Conservation (phyloP, 345 rosid species). For the Lumnitzera littorea region DNA sequence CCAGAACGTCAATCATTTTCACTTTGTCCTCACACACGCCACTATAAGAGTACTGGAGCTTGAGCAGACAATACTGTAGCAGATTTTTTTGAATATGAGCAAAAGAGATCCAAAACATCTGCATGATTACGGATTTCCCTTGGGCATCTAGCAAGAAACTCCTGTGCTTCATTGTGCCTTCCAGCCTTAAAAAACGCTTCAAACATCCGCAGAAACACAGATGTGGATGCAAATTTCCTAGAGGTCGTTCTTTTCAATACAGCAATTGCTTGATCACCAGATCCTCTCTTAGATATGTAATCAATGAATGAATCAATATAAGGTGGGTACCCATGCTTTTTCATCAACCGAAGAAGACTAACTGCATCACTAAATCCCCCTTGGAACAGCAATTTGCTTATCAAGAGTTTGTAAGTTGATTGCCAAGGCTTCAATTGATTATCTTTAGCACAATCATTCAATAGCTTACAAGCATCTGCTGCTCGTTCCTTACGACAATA, state of each 20-base stretch:
- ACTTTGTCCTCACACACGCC: background rate
- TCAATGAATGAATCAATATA: slow-evolving; percentile 58
- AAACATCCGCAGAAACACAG: slow-evolving; percentile 55
- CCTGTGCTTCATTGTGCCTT: slow-evolving; percentile 65
- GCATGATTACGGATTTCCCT: slow-evolving; percentile 56
- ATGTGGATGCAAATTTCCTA: slow-evolving; percentile 57
- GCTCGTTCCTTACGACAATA: slow-evolving; percentile 61
- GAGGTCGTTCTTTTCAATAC: slow-evolving; percentile 62
- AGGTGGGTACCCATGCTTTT: slow-evolving; percentile 69
- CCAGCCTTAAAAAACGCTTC: slow-evolving; percentile 56
- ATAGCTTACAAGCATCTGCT: slow-evolving; percentile 55
- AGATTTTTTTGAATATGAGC: slow-evolving; percentile 24
- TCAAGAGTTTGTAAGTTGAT: slow-evolving; percentile 53
- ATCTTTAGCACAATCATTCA: slow-evolving; percentile 25
- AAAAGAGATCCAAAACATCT: slow-evolving; percentile 76
- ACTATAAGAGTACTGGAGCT: slow-evolving; percentile 13
- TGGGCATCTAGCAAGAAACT: slow-evolving; percentile 64
- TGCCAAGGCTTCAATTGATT: slow-evolving; percentile 50
- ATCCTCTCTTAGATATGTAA: slow-evolving; percentile 62
- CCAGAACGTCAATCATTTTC: background rate
- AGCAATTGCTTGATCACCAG: slow-evolving; percentile 48
- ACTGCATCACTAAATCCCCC: slow-evolving; percentile 69
- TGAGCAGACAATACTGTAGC: slow-evolving; percentile 23
- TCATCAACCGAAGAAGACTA: slow-evolving; percentile 58
- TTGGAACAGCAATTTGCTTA: slow-evolving; percentile 48